These are phyloP conservation scores for Eucalyptus cloeziana DNA, from an alignment of 345 rosid genomes.

Conservation along the genomic window DNA sequence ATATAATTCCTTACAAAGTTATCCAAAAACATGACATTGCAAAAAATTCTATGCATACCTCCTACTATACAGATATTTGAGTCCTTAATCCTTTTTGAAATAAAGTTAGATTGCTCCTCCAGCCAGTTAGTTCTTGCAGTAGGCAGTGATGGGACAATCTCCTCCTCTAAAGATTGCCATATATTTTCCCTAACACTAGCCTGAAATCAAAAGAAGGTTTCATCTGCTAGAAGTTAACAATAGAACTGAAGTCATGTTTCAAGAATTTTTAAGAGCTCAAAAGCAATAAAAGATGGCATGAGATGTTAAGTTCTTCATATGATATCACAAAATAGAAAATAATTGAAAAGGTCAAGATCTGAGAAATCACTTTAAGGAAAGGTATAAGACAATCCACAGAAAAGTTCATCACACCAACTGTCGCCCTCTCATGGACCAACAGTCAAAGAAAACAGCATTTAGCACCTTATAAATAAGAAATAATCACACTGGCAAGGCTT, in stretches of 20 bases:
- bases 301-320: background rate
- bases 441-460: background rate
- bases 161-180: conserved; percentile 91
- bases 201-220: conserved; percentile 19
- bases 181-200: conserved; percentile 59
- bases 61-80: conserved; percentile 92
- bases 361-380: background rate
- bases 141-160: conserved; percentile 66
- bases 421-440: background rate
- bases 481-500: background rate
- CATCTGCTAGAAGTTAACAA: background rate
- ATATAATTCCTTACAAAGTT: background rate
- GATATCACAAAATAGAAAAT: background rate
- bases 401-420: background rate
- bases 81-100: conserved; percentile 51
- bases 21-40: background rate
- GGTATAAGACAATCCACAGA: background rate
- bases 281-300: background rate
- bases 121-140: conserved; percentile 81
- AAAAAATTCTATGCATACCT: conserved; percentile 59
- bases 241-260: background rate
- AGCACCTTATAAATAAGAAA: background rate
- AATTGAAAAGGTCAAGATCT: background rate
- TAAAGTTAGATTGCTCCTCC: conserved; percentile 78
- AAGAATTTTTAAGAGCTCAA: background rate